Base-by-base conservation (phyloP, 257 asterid species). In the Plantago major region DNA sequence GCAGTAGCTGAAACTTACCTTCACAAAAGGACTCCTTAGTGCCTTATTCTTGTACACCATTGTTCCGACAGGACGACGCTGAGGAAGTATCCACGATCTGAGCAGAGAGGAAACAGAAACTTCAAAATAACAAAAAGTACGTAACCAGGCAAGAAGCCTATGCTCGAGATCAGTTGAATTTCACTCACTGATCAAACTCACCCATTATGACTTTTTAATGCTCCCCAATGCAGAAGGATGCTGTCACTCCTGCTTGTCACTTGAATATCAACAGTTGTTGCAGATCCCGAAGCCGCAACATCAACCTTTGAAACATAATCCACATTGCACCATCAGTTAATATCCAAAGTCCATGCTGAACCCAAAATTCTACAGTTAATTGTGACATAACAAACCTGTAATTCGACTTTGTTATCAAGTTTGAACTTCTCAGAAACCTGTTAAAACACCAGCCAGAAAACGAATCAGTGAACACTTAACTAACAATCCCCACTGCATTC, bases 161-260 rank as follows among this genome's bases (percentile, higher is more conserved):
- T 48, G 57, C 57, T 26, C 67, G 42, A 65, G 64, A 64, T 30
- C 26, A 22, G 53, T 17, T n/a, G 57, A 61, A 46, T 67, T 59
- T 56, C 68, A 57, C 9, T 11, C 51, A 70, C 51, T 28, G 60
- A 45, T 59, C 28, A 12, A 66, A 72, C 96, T 71, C 73, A 87
- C 99, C 76, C 85, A 61, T 70, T 75, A 59, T 38, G 68, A 57
- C 69, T 64, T 59, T 74, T 79, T 68, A 83, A 50, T 44, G 88
- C 97, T 53, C 99, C 99, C 99, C 99, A 93, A 69, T 93, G 99
- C 53, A 93, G 88, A 70, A 80, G 48, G 26, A 93, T 70, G 78
- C 78, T 57, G 71, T 74, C 81, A 67, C 85, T 78, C 46, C 70
- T 56, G 71, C 71, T 75, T 63, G 89, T 63, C 49, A 79, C 81